phyloP scores from a whole-genome alignment of 2,329 filamentous ascomycete species.

The Cercospora zeina region DNA sequence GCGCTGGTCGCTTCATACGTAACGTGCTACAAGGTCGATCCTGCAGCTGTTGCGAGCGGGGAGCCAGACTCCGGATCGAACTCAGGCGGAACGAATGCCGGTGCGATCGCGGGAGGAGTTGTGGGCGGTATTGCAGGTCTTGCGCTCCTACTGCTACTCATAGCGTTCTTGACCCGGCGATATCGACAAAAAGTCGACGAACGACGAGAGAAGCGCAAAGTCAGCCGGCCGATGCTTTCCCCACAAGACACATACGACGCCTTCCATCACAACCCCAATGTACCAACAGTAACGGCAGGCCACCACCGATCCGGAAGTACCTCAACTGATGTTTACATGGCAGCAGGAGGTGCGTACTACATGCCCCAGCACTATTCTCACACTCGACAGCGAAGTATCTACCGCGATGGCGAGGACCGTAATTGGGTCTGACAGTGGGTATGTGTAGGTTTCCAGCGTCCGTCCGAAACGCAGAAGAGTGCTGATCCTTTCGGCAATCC shows the following conservation, averaged over 20 bases:
- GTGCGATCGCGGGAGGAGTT: conserved; percentile 25
- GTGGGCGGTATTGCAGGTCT: conserved; percentile 22
- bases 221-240: conserved; percentile 9
- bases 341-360: conserved; percentile 37
- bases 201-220: conserved; percentile 13
- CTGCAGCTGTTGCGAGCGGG: conserved; percentile 22
- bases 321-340: conserved; percentile 33
- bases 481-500: conserved; percentile 30
- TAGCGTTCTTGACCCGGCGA: conserved; percentile 19
- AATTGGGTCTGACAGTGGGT: conserved; percentile 34
- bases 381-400: conserved; percentile 35
- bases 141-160: conserved; percentile 14
- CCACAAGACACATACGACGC: conserved; percentile 14
- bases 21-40: conserved; percentile 29
- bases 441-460: conserved; percentile 28
- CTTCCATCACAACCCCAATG: conserved; percentile 10
- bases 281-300: conserved; percentile 10
- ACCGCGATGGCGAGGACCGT: conserved; percentile 26
- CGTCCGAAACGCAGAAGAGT: conserved; percentile 16
- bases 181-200: conserved; percentile 18
- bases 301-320: conserved; percentile 33
- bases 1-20: conserved; percentile 33
- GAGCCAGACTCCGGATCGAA: neutral
- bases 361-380: conserved; percentile 25
- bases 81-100: conserved; percentile 13